phyloP scores from a whole-genome alignment of 495 filamentous ascomycete genomes.

The Neurospora intermedia region DNA sequence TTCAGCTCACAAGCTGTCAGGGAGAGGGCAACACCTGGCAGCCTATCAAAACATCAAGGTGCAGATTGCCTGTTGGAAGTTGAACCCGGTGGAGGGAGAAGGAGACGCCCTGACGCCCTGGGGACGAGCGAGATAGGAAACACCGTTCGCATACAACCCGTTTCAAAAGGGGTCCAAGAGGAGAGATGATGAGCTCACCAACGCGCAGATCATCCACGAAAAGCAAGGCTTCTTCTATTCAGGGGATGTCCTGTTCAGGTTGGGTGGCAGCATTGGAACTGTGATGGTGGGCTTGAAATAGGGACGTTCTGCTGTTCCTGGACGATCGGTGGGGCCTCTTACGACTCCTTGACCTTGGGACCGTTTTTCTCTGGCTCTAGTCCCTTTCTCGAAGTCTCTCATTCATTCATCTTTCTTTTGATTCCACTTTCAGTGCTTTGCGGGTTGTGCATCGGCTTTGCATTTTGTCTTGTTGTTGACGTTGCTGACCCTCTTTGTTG shows the following conservation, averaged over 20 bases:
- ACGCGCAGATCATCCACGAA: neutral
- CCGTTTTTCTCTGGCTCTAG: neutral
- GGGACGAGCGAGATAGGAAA: neutral
- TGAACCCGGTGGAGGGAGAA: neutral
- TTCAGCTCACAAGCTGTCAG: neutral
- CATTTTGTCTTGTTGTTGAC: neutral
- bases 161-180: neutral
- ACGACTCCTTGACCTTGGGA: neutral
- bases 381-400: neutral
- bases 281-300: neutral
- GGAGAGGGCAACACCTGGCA: neutral
- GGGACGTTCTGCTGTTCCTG: neutral
- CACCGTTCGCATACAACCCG: neutral
- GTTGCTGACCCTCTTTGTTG: neutral
- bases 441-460: neutral
- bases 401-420: neutral
- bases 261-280: neutral
- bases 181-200: neutral
- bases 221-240: neutral
- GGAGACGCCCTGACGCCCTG: neutral
- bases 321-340: neutral
- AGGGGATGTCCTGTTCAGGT: neutral
- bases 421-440: neutral
- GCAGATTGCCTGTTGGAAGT: neutral
- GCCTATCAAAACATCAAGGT: neutral